Evolutionary conservation across 108 stramenopile species (phyloP), one percentile per base, ranked within the genome.

Genomic region (Pseudonitzschia multiseries): DNA sequence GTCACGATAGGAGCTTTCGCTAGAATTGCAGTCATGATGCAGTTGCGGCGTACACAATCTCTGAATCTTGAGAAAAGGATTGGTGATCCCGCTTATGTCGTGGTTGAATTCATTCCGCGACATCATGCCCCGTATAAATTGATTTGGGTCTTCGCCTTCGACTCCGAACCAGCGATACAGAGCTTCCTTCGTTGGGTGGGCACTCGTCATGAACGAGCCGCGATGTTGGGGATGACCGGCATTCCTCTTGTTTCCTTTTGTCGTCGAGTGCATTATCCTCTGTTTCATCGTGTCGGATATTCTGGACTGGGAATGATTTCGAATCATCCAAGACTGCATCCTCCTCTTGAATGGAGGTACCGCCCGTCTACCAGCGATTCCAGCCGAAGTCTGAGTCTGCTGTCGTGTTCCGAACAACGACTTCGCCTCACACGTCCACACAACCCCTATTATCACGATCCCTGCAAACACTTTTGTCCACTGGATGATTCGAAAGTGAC

Each of bases 21-120:
- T 21, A 52, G n/a, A 18, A n/a, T 56, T 20, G 26, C 21, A 56
- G n/a, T 1, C 36, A 21, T n/a, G 32, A 0, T 33, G 32, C 32
- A 17, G 32, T 33, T 74, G 41, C 21, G 36, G 29, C 26, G 28
- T 1, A 21, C 43, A 27, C n/a, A 51, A 17, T 26, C n/a, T 3
- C 32, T 48, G 68, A 29, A 78, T 29, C 32, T 80, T 75, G 17
- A 80, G 29, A 18, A 44, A 79, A 26, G 84, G 84, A 77, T 85
- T 78, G 5, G 84, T 85, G 72, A 85, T 81, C 15, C 84, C 84
- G 4, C 75, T 77, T 6, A 62, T 41, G 57, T 71, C 73, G 40
- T 84, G 83, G 57, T 83, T 83, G 83, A 79, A 83, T 70, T 73
- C 46, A 32, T 57, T 44, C 15, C 59, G 75, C 20, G 51, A 60